Evolutionary conservation across 371 early-diverging fungal genomes (phyloP).

Genomic region (Mortierella sp.): DNA sequence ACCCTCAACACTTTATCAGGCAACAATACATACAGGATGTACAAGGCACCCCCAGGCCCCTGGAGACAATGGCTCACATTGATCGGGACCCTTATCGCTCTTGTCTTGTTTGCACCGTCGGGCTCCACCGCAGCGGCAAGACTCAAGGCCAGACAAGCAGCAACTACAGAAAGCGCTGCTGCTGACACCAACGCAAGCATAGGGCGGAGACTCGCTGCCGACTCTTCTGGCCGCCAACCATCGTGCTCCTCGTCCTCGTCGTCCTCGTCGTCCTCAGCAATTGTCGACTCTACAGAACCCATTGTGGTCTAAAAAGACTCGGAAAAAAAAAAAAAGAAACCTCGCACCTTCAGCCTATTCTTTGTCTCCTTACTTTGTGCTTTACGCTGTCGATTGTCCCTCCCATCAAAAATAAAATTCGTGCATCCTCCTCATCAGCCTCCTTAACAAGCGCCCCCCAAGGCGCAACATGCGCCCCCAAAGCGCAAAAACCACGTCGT

Average conservation of each 20-base stretch:
- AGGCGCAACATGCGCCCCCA: no score
- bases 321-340: no score
- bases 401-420: no score
- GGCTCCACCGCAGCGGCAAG: background rate
- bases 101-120: slow-evolving; percentile 2
- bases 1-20: background rate
- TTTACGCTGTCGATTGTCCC: no score
- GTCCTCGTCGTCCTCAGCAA: background rate
- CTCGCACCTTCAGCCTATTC: background rate
- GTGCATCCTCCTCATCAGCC: no score
- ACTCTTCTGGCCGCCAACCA: background rate
- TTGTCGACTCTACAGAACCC: background rate
- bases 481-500: no score
- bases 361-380: background rate
- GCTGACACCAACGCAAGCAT: background rate
- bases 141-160: background rate
- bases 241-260: background rate
- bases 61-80: background rate
- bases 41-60: background rate
- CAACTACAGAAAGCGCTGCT: background rate
- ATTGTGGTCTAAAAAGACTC: background rate
- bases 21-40: background rate
- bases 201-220: background rate
- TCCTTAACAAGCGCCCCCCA: no score
- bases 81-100: background rate